phyloP scores from a whole-genome alignment of 331 rosid species.

The Pyrus hybrid region DNA sequence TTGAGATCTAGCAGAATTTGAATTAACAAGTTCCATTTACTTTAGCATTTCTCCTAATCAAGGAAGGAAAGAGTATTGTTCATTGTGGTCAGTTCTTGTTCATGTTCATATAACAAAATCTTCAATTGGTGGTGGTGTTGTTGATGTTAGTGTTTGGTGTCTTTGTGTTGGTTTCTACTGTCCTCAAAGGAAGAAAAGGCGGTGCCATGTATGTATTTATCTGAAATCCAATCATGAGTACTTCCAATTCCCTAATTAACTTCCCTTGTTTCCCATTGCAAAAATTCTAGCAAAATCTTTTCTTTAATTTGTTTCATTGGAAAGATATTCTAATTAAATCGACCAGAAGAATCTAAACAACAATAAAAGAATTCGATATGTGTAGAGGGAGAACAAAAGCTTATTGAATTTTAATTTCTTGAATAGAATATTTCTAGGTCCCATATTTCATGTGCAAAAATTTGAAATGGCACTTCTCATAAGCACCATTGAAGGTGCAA shows the following conservation, averaged over 20 bases:
- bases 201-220: slow-evolving; percentile 1
- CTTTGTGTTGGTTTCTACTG: background rate
- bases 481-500: no score
- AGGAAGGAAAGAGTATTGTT: slow-evolving; percentile 4
- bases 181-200: background rate
- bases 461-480: no score
- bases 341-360: no score
- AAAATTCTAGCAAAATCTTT: background rate
- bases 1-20: slow-evolving; percentile 8
- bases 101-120: slow-evolving; percentile 19
- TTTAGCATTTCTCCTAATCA: slow-evolving; percentile 1
- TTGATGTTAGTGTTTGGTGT: background rate
- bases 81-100: slow-evolving; percentile 9
- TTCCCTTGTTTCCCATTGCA: background rate
- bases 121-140: slow-evolving; percentile 13
- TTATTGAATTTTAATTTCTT: no score
- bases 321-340: no score
- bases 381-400: no score
- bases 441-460: no score
- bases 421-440: no score
- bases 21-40: background rate
- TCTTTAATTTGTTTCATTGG: no score
- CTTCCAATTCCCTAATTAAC: background rate
- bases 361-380: no score
- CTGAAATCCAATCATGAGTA: background rate